Conservation (phyloP, 306 rosid species). For the Acacia crassicarpa region DNA sequence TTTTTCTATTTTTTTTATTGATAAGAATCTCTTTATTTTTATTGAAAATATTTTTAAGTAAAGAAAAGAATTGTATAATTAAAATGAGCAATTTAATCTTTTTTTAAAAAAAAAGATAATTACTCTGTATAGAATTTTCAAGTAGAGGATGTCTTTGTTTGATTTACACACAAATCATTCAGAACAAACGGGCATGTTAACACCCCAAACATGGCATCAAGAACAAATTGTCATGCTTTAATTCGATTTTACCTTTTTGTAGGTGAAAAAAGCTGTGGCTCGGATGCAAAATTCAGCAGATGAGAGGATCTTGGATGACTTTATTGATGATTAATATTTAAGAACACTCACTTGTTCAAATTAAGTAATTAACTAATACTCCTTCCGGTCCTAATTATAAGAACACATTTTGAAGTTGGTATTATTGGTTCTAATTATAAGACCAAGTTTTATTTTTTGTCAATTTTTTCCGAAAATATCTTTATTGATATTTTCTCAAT, state of each 20-base stretch:
- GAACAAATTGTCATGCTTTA: neutral
- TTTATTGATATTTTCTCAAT: too few species aligned
- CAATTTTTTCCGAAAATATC: too few species aligned
- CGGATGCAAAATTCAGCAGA: neutral
- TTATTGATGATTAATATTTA: neutral
- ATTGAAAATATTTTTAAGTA: neutral
- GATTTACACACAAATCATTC: neutral
- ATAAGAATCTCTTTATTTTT: too few species aligned
- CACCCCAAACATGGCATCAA: too few species aligned
- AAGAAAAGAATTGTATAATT: neutral
- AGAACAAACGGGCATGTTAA: neutral
- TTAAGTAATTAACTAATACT: too few species aligned
- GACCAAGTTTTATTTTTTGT: too few species aligned
- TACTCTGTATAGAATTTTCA: neutral
- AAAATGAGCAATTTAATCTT: neutral
- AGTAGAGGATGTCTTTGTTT: too few species aligned
- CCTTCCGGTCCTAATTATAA: too few species aligned
- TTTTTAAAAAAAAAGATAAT: neutral
- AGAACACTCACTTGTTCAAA: neutral
- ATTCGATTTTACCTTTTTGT: neutral
- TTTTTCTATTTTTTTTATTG: too few species aligned
- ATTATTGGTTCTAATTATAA: too few species aligned
- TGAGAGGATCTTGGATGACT: neutral
- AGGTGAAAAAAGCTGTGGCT: neutral
- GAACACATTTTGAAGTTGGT: too few species aligned